Evolutionary conservation across 345 rosid genomes (phyloP), one percentile per base, ranked within the genome.

Genomic region (Cochlearia excelsa): DNA sequence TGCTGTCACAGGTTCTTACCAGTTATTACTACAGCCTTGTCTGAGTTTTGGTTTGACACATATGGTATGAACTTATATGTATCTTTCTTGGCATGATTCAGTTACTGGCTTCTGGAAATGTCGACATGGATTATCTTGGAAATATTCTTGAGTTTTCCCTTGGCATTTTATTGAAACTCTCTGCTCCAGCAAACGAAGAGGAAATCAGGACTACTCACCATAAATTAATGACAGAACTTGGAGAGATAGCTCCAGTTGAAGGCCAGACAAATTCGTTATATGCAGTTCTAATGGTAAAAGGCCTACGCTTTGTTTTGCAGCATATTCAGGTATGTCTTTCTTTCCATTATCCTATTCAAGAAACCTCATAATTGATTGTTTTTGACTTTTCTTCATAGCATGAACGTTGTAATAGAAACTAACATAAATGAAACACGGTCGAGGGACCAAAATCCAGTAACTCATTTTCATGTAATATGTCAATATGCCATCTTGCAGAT

Each of bases 231-330:
- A 73, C 72, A 65, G 97, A 87, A 58, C 78, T 88, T 59, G 80
- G 79, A 66, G 81, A 81, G 65, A 77, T 78, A 33, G 81, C 80
- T 69, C 75, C 80, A 71, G 63, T 69, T 41, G 57, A 65, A 34
- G 80, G 76, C 51, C 67, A 69, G 30, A 77, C 82, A 1, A 74
- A 75, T 47, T 34, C 67, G 44, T 75, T 84, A 8, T 80, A 65
- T 70, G 79, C 82, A 29, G 48, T 78, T 45, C 81, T 85, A 67
- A 78, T 89, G 91, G 77, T 87, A 34, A 83, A 71, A 74, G 99
- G 99, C 7, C 78, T 89, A 49, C 91, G 85, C 38, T 87, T 89
- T 75, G 88, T 85, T 46, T 78, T 93, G 38, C 84, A 85, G 79
- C 89, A 86, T 79, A 84, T 89, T 75, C 99, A 81, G 95, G 99